Evolutionary conservation across 2,329 filamentous ascomycete genomes (phyloP).

Genomic region (Salinomyces thailandicus): DNA sequence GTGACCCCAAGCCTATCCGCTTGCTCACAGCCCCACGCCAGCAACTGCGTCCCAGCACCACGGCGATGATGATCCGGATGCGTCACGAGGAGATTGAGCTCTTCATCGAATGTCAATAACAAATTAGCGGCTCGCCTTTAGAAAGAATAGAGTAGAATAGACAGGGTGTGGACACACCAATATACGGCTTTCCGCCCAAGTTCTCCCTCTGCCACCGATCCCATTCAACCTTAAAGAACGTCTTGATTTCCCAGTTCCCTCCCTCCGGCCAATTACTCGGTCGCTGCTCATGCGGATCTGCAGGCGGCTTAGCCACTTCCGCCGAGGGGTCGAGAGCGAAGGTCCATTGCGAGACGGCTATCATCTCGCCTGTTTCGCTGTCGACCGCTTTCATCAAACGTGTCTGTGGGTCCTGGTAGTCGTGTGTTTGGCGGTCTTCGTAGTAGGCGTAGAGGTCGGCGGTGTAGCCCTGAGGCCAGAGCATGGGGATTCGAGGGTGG

Average conservation of each 20-base stretch:
- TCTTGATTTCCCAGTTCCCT: conserved; percentile 16
- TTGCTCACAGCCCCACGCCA: conserved; percentile 28
- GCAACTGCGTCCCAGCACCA: conserved; percentile 25
- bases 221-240: conserved; percentile 12
- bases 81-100: conserved; percentile 9
- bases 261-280: conserved; percentile 14
- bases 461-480: conserved; percentile 17
- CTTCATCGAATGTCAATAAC: conserved; percentile 2
- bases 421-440: conserved; percentile 7
- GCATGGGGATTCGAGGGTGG: conserved; percentile 17
- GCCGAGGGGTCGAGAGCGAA: conserved; percentile 10
- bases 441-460: conserved; percentile 17
- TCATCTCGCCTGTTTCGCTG: conserved; percentile 11
- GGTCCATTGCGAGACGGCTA: conserved; percentile 14
- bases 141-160: no score
- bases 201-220: conserved; percentile 7
- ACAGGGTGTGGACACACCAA: conserved; percentile 7
- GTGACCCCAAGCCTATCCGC: conserved; percentile 26
- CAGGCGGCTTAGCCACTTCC: conserved; percentile 4
- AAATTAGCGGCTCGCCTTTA: background rate
- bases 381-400: conserved; percentile 17
- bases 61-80: conserved; percentile 17
- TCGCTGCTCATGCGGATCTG: conserved; percentile 8
- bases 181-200: conserved; percentile 13
- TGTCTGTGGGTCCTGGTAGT: conserved; percentile 7